A percentile compares a stretch with the other conserved stretches of the same genome.
Conservation (phyloP, 495 filamentous ascomycete species). For the Immersiella caudata region DNA sequence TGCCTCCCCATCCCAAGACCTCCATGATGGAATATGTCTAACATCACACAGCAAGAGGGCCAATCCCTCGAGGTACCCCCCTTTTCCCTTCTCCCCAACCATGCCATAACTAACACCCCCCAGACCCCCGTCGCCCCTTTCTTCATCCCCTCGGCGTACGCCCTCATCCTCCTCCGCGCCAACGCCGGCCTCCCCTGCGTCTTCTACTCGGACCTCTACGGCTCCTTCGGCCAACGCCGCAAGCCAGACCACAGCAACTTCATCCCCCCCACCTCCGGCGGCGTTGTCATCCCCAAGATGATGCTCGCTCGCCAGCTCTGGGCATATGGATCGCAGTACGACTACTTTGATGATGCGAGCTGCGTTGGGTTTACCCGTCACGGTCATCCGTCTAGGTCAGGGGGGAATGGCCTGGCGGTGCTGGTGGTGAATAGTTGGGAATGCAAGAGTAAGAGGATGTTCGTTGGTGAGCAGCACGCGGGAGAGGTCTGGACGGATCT, state of each 20-base stretch:
- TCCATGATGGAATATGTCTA: neutral
- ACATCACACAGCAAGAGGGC: slow-evolving; percentile 25
- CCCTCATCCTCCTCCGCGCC: slow-evolving; percentile 67
- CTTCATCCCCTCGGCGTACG: slow-evolving; percentile 65
- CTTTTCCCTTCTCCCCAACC: neutral
- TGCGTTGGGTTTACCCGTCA: slow-evolving; percentile 70
- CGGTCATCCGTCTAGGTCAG: slow-evolving; percentile 36
- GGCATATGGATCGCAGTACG: slow-evolving; percentile 68
- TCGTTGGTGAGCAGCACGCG: slow-evolving; percentile 59
- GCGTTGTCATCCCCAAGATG: slow-evolving; percentile 58
- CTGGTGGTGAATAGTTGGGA: slow-evolving; percentile 60
- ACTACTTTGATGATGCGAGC: slow-evolving; percentile 67
- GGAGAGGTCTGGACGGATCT: slow-evolving; percentile 67
- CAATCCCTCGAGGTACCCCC: slow-evolving; percentile 34
- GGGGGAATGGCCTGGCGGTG: slow-evolving; percentile 57
- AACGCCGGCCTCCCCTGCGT: slow-evolving; percentile 67
- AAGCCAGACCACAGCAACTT: slow-evolving; percentile 25
- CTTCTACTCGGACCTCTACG: slow-evolving; percentile 78
- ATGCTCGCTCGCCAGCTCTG: slow-evolving; percentile 68
- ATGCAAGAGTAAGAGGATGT: slow-evolving; percentile 56
- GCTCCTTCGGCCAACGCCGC: slow-evolving; percentile 58
- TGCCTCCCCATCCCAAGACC: slow-evolving; percentile 53
- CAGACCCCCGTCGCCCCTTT: slow-evolving; percentile 57
- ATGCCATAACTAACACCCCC: slow-evolving; percentile 19
- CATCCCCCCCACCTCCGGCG: slow-evolving; percentile 61